Evolutionary conservation across 306 rosid genomes (phyloP), one percentile per base, ranked within the genome.

Genomic region (Acacia melanoxylon): DNA sequence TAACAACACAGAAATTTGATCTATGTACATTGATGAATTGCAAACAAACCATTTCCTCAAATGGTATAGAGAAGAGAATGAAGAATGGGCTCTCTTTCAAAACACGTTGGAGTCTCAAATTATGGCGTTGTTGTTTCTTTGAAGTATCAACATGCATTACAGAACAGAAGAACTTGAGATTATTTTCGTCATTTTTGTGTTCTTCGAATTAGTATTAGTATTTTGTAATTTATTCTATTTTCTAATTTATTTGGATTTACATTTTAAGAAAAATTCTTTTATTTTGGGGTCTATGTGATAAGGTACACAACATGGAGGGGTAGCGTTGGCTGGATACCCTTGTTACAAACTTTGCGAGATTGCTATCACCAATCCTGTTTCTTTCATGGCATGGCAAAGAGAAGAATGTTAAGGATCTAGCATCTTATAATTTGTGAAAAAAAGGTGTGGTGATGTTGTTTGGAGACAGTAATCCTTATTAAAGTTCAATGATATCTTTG

Each of bases 401-500:
- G 35, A 31, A 31, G 3, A 31, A 31, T 31, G 35, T 31, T 31
- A 3, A 29, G 33, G 35, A 41, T 68, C 49, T 68, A 10, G 73
- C 24, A 69, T 42, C 74, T 31, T 17, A 69, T 42, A 42, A 4
- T 42, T 40, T 69, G 74, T n/a, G 8, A 69, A 12, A 35, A 41
- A 69, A n/a, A 42, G 31, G 33, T 69, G 74, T 12, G 51, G 74
- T 69, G 11, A 69, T 42, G 51, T 69, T 69, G 31, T 69, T n/a
- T 12, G 33, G 2, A 24, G 74, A 68, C 10, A 40, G 10, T n/a
- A 27, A 69, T 69, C 31, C 29, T 68, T 65, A 41, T 42, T 42
- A 11, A 22, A 11, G 54, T 11, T 42, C 13, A 22, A 69, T 40
- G 73, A 68, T 40, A 68, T 41, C 54, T 42, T 69, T 69, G 5